Percentiles rank a stretch among this genome's conserved stretches.
These are phyloP conservation scores for Ophiostoma sp. DNA, from an alignment of 2,329 filamentous ascomycete genomes.

Conservation along the genomic window DNA sequence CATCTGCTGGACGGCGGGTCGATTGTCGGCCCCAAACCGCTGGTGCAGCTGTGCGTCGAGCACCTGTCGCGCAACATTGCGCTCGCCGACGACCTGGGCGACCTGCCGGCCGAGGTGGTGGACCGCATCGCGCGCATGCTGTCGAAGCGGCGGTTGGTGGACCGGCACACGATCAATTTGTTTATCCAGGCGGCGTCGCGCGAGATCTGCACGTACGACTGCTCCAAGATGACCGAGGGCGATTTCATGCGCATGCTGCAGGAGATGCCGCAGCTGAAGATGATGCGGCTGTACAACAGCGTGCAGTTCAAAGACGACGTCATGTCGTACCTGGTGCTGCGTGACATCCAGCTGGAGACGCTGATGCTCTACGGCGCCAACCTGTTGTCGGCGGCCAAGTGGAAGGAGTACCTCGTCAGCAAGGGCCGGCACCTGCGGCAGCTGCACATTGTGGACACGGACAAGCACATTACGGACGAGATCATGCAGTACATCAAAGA, in stretches of 20 bases:
- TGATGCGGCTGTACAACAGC: slow-evolving; percentile 73
- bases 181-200: slow-evolving; percentile 52
- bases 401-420: slow-evolving; percentile 62
- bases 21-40: slow-evolving; percentile 59
- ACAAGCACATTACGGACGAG: slow-evolving; percentile 72
- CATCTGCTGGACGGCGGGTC: slow-evolving; percentile 73
- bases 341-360: slow-evolving; percentile 58
- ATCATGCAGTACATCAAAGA: slow-evolving; percentile 57
- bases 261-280: slow-evolving; percentile 61
- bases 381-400: slow-evolving; percentile 69
- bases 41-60: slow-evolving; percentile 61
- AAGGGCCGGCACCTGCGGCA: slow-evolving; percentile 61
- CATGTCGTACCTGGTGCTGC: slow-evolving; percentile 72
- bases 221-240: slow-evolving; percentile 60
- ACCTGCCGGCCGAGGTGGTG: slow-evolving; percentile 50
- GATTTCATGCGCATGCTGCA: slow-evolving; percentile 81
- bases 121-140: slow-evolving; percentile 57
- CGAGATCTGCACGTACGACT: slow-evolving; percentile 53
- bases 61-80: slow-evolving; percentile 58
- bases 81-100: slow-evolving; percentile 57
- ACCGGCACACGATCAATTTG: slow-evolving; percentile 49
- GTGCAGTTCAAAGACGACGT: slow-evolving; percentile 86
- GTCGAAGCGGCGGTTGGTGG: slow-evolving; percentile 55
- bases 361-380: slow-evolving; percentile 82
- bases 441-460: slow-evolving; percentile 77